Evolutionary conservation across 1,139 yeast species (phyloP).

Genomic region (Pichia sp.): DNA sequence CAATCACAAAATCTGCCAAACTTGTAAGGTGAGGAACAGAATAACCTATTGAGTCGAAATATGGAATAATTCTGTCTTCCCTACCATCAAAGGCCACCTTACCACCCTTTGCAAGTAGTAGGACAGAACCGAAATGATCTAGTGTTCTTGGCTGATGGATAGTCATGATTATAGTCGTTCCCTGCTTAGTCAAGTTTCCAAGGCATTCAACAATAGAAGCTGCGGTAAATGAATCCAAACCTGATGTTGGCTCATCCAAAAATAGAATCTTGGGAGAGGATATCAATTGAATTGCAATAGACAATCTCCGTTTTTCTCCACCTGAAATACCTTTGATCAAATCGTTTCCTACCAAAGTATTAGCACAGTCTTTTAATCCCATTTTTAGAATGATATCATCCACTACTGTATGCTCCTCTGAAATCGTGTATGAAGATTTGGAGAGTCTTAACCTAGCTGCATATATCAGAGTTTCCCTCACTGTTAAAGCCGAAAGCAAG

Average conservation of each 20-base stretch:
- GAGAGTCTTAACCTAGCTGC: conserved; percentile 66
- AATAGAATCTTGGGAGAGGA: conserved; percentile 67
- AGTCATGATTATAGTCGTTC: conserved; percentile 71
- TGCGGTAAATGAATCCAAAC: conserved; percentile 79
- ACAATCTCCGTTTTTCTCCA: conserved; percentile 79
- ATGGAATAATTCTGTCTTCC: conserved; percentile 38
- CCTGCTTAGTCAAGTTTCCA: conserved; percentile 45
- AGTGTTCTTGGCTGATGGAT: conserved; percentile 82
- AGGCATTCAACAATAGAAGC: conserved; percentile 60
- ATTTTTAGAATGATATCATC: conserved; percentile 57
- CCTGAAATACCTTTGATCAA: conserved; percentile 77
- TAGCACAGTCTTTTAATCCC: conserved; percentile 75
- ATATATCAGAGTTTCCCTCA: conserved; percentile 65
- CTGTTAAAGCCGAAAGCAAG: conserved; percentile 65
- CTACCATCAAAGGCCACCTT: conserved; percentile 63
- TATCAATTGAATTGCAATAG: conserved; percentile 73
- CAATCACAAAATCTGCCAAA: conserved; percentile 70
- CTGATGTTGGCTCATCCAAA: conserved; percentile 87
- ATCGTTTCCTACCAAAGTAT: conserved; percentile 70
- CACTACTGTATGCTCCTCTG: conserved; percentile 38
- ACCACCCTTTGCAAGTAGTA: conserved; percentile 72
- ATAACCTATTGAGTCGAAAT: conserved; percentile 47
- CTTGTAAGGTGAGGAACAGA: conserved; percentile 57
- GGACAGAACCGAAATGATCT: conserved; percentile 57
- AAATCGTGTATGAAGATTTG: conserved; percentile 32